Evolutionary conservation across 441 rosid species (phyloP).

Genomic region (Erodium chrysanthum): DNA sequence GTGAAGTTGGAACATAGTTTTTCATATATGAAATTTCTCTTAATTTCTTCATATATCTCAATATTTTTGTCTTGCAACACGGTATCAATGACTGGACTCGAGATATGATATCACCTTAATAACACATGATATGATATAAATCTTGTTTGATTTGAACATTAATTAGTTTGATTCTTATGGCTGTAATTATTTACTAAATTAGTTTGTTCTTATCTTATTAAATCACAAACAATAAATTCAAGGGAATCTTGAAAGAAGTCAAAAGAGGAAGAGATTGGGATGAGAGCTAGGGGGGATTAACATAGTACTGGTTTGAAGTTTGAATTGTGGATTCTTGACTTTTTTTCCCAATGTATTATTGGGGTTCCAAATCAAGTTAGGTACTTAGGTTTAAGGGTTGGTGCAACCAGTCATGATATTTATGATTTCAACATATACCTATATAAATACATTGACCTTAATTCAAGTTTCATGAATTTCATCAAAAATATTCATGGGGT

Average conservation of each 20-base stretch:
- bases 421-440: too few species aligned
- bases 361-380: neutral
- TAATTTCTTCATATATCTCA: neutral
- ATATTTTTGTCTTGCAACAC: neutral
- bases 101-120: too few species aligned
- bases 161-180: too few species aligned
- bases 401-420: neutral
- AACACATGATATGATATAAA: too few species aligned
- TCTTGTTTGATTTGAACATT: too few species aligned
- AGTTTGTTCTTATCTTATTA: neutral
- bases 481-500: too few species aligned
- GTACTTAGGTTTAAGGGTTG: neutral
- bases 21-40: neutral
- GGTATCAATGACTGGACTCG: too few species aligned
- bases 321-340: neutral
- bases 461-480: too few species aligned
- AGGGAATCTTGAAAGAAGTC: neutral
- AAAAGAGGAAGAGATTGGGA: neutral
- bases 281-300: constrained; percentile 2
- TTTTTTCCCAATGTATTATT: neutral
- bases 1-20: neutral
- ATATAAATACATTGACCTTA: too few species aligned
- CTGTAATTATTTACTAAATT: too few species aligned
- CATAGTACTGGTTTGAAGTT: neutral
- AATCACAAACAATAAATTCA: too few species aligned